Evolutionary conservation across 768 basidiomycete genomes (phyloP).

Genomic region (Mycena vulgaris): DNA sequence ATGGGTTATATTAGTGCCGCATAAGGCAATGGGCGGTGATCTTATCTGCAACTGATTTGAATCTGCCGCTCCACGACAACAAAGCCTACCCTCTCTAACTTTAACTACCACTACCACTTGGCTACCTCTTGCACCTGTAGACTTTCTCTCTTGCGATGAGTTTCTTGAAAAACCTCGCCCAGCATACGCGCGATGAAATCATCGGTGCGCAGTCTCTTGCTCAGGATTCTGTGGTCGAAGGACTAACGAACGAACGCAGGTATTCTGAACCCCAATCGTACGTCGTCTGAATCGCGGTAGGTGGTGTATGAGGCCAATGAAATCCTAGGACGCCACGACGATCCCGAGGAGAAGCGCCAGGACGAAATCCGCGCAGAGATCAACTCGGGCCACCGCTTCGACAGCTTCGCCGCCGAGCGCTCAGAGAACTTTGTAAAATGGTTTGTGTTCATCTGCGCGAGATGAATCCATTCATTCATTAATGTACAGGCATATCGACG

Average conservation of each 20-base stretch:
- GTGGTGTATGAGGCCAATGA: neutral
- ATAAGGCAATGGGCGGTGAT: conserved; percentile 8
- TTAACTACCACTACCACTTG: too few species aligned
- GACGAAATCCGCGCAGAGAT: conserved; percentile 85
- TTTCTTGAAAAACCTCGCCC: conserved; percentile 54
- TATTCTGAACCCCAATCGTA: conserved; percentile 63
- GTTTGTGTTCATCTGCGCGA: conserved; percentile 53
- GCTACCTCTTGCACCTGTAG: neutral
- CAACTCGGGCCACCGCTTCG: conserved; percentile 84
- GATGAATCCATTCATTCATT: neutral
- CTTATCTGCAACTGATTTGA: neutral
- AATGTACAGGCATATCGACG: conserved; percentile 83
- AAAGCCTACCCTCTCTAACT: too few species aligned
- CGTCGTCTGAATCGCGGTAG: conserved; percentile 37
- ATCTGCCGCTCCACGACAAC: neutral
- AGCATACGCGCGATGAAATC: conserved; percentile 59
- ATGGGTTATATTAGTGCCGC: too few species aligned
- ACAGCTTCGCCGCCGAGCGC: conserved; percentile 86
- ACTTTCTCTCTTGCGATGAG: conserved; percentile 48
- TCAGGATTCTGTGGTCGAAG: neutral
- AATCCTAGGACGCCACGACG: conserved; percentile 76
- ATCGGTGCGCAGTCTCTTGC: conserved; percentile 45
- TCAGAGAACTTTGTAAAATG: conserved; percentile 86
- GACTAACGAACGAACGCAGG: conserved; percentile 46
- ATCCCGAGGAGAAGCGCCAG: conserved; percentile 76